Percentiles rank a stretch among this genome's conserved stretches.
These are phyloP conservation scores for Lactarius vividus DNA, from an alignment of 768 basidiomycete genomes.

Conservation along the genomic window DNA sequence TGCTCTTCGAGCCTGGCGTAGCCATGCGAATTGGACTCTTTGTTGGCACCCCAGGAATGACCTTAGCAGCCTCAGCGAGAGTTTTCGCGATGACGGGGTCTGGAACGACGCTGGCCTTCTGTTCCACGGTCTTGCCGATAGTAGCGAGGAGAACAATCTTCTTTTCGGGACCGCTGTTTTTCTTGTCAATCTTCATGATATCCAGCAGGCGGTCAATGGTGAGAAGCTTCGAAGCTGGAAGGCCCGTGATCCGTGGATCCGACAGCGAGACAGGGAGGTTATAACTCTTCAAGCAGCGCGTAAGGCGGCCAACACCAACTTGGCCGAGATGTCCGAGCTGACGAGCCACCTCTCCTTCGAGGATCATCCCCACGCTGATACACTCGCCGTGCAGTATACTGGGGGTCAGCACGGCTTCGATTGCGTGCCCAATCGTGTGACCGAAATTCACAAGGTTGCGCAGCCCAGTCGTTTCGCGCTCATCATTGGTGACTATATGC, in stretches of 20 bases:
- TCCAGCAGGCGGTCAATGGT: slow-evolving; percentile 82
- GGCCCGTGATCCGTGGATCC: slow-evolving; percentile 71
- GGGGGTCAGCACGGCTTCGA: slow-evolving; percentile 94
- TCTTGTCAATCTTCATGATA: slow-evolving; percentile 91
- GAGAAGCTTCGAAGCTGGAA: slow-evolving; percentile 69
- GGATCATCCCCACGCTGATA: slow-evolving; percentile 91
- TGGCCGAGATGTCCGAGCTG: slow-evolving; percentile 85
- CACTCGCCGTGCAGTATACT: slow-evolving; percentile 96
- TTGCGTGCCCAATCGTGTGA: slow-evolving; percentile 97
- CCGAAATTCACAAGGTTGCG: slow-evolving; percentile 99
- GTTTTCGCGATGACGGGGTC: slow-evolving; percentile 82
- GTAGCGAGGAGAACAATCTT: slow-evolving; percentile 89
- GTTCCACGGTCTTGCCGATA: slow-evolving; percentile 91
- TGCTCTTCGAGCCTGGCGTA: slow-evolving; percentile 94
- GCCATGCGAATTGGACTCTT: slow-evolving; percentile 61
- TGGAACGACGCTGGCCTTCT: slow-evolving; percentile 80
- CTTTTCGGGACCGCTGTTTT: slow-evolving; percentile 90
- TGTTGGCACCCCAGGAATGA: slow-evolving; percentile 65
- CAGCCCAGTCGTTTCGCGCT: slow-evolving; percentile 86
- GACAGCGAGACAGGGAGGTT: slow-evolving; percentile 81
- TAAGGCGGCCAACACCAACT: slow-evolving; percentile 88
- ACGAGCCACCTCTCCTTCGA: slow-evolving; percentile 92
- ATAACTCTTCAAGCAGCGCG: slow-evolving; percentile 84
- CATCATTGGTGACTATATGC: slow-evolving; percentile 95
- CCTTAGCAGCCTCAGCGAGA: slow-evolving; percentile 74